These are phyloP conservation scores for Passalora sequoiae DNA, from an alignment of 2,329 filamentous ascomycete species.

Conservation along the genomic window DNA sequence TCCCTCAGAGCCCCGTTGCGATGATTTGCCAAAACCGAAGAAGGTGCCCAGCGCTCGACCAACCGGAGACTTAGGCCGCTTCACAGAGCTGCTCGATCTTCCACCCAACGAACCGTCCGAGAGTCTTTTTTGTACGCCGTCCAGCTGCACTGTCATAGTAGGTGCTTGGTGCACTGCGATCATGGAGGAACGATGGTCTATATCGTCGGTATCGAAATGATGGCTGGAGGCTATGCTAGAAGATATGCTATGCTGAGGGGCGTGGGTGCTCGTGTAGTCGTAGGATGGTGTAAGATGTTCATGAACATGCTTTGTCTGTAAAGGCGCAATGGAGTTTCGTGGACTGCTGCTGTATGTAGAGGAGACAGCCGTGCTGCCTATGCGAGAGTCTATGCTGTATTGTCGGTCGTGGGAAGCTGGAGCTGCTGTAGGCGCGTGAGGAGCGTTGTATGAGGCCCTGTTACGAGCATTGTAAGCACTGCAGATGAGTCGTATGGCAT, in stretches of 20 bases:
- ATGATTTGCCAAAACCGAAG: conserved; percentile 58
- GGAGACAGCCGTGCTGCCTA: conserved; percentile 20
- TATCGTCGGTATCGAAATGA: conserved; percentile 11
- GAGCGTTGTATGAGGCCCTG: conserved; percentile 19
- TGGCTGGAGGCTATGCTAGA: conserved; percentile 25
- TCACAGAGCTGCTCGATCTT: conserved; percentile 16
- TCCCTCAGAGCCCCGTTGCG: conserved; percentile 47
- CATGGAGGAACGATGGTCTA: conserved; percentile 21
- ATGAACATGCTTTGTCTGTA: conserved; percentile 28
- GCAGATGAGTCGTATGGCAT: neutral
- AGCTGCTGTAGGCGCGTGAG: conserved; percentile 4
- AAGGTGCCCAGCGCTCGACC: conserved; percentile 55
- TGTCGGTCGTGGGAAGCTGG: conserved; percentile 21
- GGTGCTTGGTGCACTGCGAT: conserved; percentile 24
- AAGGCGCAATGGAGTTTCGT: conserved; percentile 24
- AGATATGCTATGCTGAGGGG: conserved; percentile 23
- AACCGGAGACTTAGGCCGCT: conserved; percentile 41
- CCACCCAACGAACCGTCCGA: conserved; percentile 31
- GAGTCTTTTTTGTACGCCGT: conserved; percentile 32
- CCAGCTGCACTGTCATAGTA: conserved; percentile 32
- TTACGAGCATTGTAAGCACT: too few relatives aligned
- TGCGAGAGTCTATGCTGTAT: conserved; percentile 28
- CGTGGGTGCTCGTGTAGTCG: conserved; percentile 17
- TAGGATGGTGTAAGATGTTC: conserved; percentile 11
- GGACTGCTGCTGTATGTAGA: conserved; percentile 26